phyloP scores from a whole-genome alignment of 352 stramenopile genomes.

The Pythium sp. region DNA sequence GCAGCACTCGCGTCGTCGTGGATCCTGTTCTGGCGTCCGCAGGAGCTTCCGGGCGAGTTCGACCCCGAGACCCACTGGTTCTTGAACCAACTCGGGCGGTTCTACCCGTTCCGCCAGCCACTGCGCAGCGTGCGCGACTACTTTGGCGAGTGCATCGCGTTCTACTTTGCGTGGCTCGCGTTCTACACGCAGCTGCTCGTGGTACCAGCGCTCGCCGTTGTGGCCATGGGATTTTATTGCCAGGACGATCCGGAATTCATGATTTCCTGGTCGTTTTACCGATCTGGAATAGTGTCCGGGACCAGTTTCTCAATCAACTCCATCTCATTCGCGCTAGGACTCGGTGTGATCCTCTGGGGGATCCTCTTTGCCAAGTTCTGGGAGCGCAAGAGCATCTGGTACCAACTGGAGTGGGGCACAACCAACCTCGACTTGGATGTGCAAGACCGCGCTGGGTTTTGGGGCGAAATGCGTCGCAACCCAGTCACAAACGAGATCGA shows the following conservation, averaged over 20 bases:
- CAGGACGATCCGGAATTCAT: slow-evolving; percentile 16
- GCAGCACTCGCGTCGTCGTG: slow-evolving; percentile 36
- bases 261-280: slow-evolving; percentile 30
- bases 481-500: slow-evolving; percentile 32
- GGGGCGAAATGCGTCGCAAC: slow-evolving; percentile 24
- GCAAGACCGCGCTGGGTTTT: slow-evolving; percentile 28
- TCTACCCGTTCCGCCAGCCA: slow-evolving; percentile 65
- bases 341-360: slow-evolving; percentile 38
- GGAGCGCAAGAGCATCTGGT: slow-evolving; percentile 57
- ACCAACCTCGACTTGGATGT: slow-evolving; percentile 12
- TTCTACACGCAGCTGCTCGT: slow-evolving; percentile 80
- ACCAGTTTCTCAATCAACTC: slow-evolving; percentile 11
- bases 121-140: slow-evolving; percentile 79
- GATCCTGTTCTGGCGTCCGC: slow-evolving; percentile 57
- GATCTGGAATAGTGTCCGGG: background rate
- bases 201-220: slow-evolving; percentile 35
- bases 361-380: slow-evolving; percentile 57
- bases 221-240: slow-evolving; percentile 25
- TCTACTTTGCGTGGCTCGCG: slow-evolving; percentile 89
- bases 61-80: slow-evolving; percentile 37
- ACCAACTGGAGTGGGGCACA: slow-evolving; percentile 60
- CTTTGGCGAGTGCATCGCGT: slow-evolving; percentile 85
- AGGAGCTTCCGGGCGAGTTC: slow-evolving; percentile 35
- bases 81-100: slow-evolving; percentile 33
- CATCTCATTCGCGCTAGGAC: slow-evolving; percentile 17